Percentiles rank a stretch among this genome's conserved stretches.
phyloP scores from a whole-genome alignment of 306 rosid species.

The Carpinus fangiana region DNA sequence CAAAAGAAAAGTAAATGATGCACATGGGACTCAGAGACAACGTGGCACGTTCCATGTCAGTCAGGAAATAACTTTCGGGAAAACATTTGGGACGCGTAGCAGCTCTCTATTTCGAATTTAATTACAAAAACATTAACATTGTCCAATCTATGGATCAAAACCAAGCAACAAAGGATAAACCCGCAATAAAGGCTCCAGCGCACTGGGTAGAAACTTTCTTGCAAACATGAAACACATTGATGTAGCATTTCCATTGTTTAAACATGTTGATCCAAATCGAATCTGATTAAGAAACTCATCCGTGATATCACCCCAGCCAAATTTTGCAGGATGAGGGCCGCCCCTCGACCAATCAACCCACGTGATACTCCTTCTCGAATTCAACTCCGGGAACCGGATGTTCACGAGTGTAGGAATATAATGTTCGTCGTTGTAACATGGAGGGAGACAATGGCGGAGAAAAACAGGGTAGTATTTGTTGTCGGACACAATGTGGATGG shows the following conservation, averaged over 20 bases:
- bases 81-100: too few species aligned
- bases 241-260: slow-evolving; percentile 39
- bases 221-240: slow-evolving; percentile 59
- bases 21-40: too few species aligned
- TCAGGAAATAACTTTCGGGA: too few species aligned
- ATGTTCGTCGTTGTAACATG: slow-evolving; percentile 66
- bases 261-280: slow-evolving; percentile 46
- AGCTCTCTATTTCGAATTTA: neutral
- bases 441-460: slow-evolving; percentile 29
- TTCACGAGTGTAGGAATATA: slow-evolving; percentile 56
- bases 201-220: slow-evolving; percentile 51
- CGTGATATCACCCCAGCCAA: slow-evolving; percentile 32
- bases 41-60: too few species aligned
- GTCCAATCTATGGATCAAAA: slow-evolving; percentile 27
- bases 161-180: slow-evolving; percentile 45
- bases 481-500: slow-evolving; percentile 47
- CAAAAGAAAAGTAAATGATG: too few species aligned
- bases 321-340: slow-evolving; percentile 55
- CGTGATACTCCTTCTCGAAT: slow-evolving; percentile 43
- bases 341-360: slow-evolving; percentile 69
- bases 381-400: slow-evolving; percentile 25
- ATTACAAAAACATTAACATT: neutral
- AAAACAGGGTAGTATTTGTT: slow-evolving; percentile 44
- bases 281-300: slow-evolving; percentile 48
- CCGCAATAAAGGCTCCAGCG: slow-evolving; percentile 56